Evolutionary conservation across 179 eudicot species (phyloP), one percentile per base, ranked within the genome.

Genomic region (Amaranthus tricolor): DNA sequence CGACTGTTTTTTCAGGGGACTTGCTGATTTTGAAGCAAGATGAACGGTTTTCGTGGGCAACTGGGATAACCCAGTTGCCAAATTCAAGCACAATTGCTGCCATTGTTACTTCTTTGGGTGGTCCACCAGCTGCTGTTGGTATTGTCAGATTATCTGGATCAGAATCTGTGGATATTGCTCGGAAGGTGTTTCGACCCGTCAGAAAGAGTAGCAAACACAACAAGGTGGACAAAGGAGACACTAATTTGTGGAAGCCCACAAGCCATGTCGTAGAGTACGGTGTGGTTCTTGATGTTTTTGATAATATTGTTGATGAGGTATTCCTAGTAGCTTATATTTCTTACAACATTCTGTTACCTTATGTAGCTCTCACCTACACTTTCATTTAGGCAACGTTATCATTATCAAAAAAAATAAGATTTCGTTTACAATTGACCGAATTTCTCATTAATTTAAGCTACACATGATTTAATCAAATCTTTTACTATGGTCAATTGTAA

Each of bases 211-310:
- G 43, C 74, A 77, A 48, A 74, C 81, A 56, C 70, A 80, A 74
- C 72, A 66, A 56, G 40, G 40, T 31, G 40, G 40, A 31, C 40
- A 31, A 64, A 40, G 58, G 16, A 60, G 84, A 66, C 60, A 7
- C 55, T 62, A 73, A 70, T 48, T 52, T 24, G 61, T 96, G 99
- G 99, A 70, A 70, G 63, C 99, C 98, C 19, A 84, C 63, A 2
- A 96, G 92, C 77, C 99, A 96, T 79, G 85, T 89, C 57, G 93
- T 96, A 63, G 97, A 93, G 81, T 91, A 96, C 76, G 99, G 99
- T 53, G 79, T 89, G 62, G 89, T 88, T 53, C 63, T 76, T 66
- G 99, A 96, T 77, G 49, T 68, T 59, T 54, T 75, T 66, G 96
- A 88, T 45, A 78, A 77, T 85, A 85, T 93, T 49, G 79, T 96